A percentile compares a stretch with the other conserved stretches of the same genome.
Conservation (phyloP, 129 eudicot genomes). For the Centrapalus pauciflorus region DNA sequence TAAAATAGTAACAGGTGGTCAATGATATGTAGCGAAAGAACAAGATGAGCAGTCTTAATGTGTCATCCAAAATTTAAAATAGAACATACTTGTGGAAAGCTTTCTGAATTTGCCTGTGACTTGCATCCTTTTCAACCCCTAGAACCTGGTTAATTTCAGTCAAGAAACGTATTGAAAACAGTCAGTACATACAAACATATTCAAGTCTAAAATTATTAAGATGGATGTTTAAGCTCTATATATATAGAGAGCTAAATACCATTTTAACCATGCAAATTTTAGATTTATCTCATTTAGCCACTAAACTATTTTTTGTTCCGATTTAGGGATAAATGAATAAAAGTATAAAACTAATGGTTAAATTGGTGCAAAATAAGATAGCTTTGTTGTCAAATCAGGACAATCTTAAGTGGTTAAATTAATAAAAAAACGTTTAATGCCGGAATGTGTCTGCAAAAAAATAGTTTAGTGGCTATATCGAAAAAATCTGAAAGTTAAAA, state of each 20-base stretch:
- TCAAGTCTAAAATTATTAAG: background rate
- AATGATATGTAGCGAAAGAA: background rate
- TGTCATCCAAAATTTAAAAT: background rate
- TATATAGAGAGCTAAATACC: no score
- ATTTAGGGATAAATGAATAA: no score
- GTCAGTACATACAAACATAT: background rate
- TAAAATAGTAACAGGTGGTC: background rate
- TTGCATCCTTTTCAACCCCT: constrained; percentile 85
- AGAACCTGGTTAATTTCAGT: constrained; percentile 48
- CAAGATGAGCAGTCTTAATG: background rate
- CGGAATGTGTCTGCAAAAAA: no score
- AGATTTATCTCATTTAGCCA: no score
- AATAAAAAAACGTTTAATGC: no score
- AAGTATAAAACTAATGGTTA: no score
- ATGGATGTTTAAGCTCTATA: background rate
- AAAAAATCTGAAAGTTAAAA: no score
- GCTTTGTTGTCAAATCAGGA: no score
- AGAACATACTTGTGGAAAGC: constrained; percentile 93
- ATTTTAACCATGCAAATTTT: no score
- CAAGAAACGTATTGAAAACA: constrained; percentile 3
- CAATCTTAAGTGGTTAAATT: background rate
- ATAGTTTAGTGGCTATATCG: no score
- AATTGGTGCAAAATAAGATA: no score
- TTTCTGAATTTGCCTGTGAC: constrained; percentile 86
- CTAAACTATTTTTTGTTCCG: no score